phyloP scores from a whole-genome alignment of 2,329 filamentous ascomycete genomes.

The Fusarium brachygibbosum region DNA sequence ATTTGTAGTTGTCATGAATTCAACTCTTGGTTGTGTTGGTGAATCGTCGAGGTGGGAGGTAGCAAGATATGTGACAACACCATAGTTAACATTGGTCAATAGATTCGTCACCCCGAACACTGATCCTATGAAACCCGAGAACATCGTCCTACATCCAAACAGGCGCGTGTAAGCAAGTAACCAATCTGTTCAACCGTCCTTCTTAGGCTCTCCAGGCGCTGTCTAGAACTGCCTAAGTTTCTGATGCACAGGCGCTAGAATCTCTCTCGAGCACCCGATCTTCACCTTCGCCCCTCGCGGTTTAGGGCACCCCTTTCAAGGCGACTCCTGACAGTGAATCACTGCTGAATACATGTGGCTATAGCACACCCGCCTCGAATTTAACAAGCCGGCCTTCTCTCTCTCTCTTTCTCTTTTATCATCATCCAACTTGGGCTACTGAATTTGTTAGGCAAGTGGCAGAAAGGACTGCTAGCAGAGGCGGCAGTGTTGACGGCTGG shows the following conservation, averaged over 20 bases:
- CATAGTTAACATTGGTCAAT: background rate
- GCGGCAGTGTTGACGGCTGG: slow-evolving; percentile 14
- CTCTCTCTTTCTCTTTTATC: background rate
- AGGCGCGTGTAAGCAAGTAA: background rate
- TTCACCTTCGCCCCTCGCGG: background rate
- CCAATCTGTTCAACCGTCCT: background rate
- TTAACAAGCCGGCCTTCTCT: no score
- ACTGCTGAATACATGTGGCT: background rate
- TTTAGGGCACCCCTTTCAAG: background rate
- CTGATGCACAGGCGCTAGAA: background rate
- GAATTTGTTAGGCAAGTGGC: background rate
- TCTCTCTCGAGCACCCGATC: background rate
- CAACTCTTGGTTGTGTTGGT: background rate
- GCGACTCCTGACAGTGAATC: slow-evolving; percentile 16
- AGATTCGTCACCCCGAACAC: background rate
- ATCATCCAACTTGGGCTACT: background rate
- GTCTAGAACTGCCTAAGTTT: background rate
- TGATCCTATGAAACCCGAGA: background rate
- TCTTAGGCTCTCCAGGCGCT: no score
- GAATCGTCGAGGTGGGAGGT: no score
- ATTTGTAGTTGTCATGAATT: slow-evolving; percentile 25
- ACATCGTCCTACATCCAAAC: background rate
- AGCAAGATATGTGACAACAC: no score
- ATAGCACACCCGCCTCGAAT: background rate
- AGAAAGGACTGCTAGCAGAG: slow-evolving; percentile 2